Percentiles rank a stretch among this genome's conserved stretches.
phyloP scores from a whole-genome alignment of 352 stramenopile species.

The Phytophthora multivora region DNA sequence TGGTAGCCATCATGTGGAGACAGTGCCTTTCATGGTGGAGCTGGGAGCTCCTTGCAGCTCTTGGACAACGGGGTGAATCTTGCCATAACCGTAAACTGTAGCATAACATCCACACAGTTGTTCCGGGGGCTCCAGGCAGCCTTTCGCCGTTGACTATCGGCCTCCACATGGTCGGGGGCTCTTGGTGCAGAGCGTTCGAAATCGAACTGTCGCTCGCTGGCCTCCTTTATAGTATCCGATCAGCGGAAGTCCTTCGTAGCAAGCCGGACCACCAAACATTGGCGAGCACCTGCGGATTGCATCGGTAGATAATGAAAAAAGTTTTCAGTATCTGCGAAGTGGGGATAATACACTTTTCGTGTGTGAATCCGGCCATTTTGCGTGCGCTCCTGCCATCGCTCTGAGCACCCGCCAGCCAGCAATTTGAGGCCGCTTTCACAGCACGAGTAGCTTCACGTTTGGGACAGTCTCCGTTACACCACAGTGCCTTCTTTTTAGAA shows the following conservation, averaged over 20 bases:
- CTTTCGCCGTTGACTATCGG: background rate
- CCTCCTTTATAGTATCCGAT: background rate
- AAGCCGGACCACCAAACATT: slow-evolving; percentile 5
- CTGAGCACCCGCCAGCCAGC: slow-evolving; percentile 13
- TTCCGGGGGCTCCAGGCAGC: slow-evolving; percentile 9
- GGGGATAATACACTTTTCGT: background rate
- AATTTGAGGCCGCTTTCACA: slow-evolving; percentile 6
- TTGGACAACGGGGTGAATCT: background rate
- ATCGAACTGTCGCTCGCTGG: slow-evolving; percentile 20
- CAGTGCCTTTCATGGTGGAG: background rate
- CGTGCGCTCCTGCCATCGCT: background rate
- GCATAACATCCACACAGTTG: slow-evolving; percentile 22
- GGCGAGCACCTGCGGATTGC: no score
- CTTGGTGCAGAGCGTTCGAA: slow-evolving; percentile 12
- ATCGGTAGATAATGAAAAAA: background rate
- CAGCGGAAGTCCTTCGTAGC: slow-evolving; percentile 11
- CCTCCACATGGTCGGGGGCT: slow-evolving; percentile 26
- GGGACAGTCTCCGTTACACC: slow-evolving; percentile 33
- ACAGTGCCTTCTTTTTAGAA: slow-evolving; percentile 30
- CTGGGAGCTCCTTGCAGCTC: background rate
- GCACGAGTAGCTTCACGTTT: slow-evolving; percentile 7
- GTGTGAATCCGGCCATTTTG: background rate
- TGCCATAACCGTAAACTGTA: slow-evolving; percentile 1
- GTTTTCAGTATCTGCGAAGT: slow-evolving; percentile 14
- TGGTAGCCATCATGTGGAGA: slow-evolving; percentile 8